phyloP scores from a whole-genome alignment of 164 flowering plant species.

The grape (Vitis vinifera) region ASM3070453v1 NC_081809.1:18372501-18373000 shows the following conservation, averaged over 20 bases:
- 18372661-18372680: slow-evolving; percentile 45
- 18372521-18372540: too few species aligned
- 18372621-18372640: slow-evolving; percentile 9
- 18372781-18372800: slow-evolving; percentile 85
- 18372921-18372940: too few species aligned
- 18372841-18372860: background rate
- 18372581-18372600: background rate
- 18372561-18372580: background rate
- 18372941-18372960: too few species aligned
- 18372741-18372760: slow-evolving; percentile 64
- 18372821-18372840: background rate
- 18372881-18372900: background rate
- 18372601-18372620: slow-evolving; percentile 59
- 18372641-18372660: slow-evolving; percentile 21
- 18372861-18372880: background rate
- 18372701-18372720: slow-evolving; percentile 88
- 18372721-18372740: slow-evolving; percentile 79
- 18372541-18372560: background rate
- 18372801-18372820: background rate
- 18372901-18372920: background rate
- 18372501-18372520: too few species aligned
- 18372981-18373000: too few species aligned
- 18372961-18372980: too few species aligned
- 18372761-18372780: slow-evolving; percentile 72
- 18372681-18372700: slow-evolving; percentile 70